Base-by-base conservation (phyloP, 257 asterid genomes). In the Jaltomata sinuosa region DNA sequence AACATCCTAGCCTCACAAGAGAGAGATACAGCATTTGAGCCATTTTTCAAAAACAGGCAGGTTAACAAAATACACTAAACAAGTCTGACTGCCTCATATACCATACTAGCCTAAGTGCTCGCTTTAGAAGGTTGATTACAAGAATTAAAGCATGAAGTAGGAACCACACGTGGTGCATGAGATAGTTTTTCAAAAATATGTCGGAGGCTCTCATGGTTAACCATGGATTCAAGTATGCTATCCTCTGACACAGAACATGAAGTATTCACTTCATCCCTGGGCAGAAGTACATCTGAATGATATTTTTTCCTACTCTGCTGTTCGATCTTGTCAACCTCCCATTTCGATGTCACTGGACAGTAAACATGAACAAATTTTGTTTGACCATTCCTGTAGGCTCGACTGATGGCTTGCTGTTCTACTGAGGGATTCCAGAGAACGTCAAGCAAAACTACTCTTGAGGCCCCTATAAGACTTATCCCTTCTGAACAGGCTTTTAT, bases 331-430 rank as follows among this genome's bases (percentile, higher is more conserved):
- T 76, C 84, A 53, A 86, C 77, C 91, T 96, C 98, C 89, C 84
- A 74, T n/a, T 84, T 88, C 32, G 49, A 77, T 0, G 91, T 88
- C 77, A 94, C 86, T 87, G 94, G 54, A 72, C 89, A 94, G 81
- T 96, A 96, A 1, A 90, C 94, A 80, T 93, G 88, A 9, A 96
- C 98, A 25, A 87, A 19, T 80, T 87, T 93, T 76, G 87, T 91
- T 61, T 96, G 98, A 0, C 99, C 98, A 4, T 91, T 88, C 88
- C 97, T 88, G 79, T 94, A 92, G 3, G 98, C 98, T 15, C 98
- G 86, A 87, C 98, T 87, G 2, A 93, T 89, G 19, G 98, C 98
- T 85, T 94, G 98, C 59, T 91, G 85, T 65, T 92, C 90, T 0
- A 92, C 93, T 0, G 95, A 87, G 0, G 98, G 97, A 61, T 96